phyloP scores from a whole-genome alignment of 352 stramenopile genomes.

The Lagenidium giganteum region DNA sequence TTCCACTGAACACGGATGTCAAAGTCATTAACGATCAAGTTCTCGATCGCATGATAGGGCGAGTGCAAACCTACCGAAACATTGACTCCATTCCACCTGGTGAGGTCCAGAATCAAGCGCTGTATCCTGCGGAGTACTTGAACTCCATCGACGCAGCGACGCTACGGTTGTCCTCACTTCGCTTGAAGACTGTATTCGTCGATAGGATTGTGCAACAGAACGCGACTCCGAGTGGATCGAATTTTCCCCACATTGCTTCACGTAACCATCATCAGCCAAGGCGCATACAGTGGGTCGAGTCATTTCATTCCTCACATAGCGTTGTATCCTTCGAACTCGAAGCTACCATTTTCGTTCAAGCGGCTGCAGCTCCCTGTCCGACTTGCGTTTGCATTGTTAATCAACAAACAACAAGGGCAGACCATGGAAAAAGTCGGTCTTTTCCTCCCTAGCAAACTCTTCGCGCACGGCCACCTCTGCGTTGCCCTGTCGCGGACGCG shows the following conservation, averaged over 20 bases:
- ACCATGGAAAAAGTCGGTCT: constrained; percentile 12
- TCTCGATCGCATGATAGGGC: too few relatives aligned
- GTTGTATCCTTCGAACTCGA: constrained; percentile 8
- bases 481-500: constrained; percentile 11
- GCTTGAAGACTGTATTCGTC: constrained; percentile 12
- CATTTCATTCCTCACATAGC: constrained; percentile 15
- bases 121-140: constrained; percentile 10
- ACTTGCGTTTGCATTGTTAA: constrained; percentile 18
- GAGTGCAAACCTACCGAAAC: too few relatives aligned
- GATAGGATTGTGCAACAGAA: constrained; percentile 16
- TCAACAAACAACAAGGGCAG: constrained; percentile 21
- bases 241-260: constrained; percentile 7
- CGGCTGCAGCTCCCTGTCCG: constrained; percentile 16
- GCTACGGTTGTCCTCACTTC: constrained; percentile 12
- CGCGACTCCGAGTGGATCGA: constrained; percentile 4
- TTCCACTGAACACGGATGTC: constrained; percentile 5
- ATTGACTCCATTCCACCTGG: too few relatives aligned
- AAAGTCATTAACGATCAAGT: constrained; percentile 7
- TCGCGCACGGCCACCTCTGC: constrained; percentile 15
- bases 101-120: too few relatives aligned
- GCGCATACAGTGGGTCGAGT: constrained; percentile 1
- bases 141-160: constrained; percentile 10
- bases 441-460: constrained; percentile 7
- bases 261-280: constrained; percentile 12
- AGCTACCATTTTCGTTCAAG: constrained; percentile 13